Evolutionary conservation across 2,329 filamentous ascomycete genomes (phyloP), one percentile per base, ranked within the genome.

Genomic region (Penicillium sp.): DNA sequence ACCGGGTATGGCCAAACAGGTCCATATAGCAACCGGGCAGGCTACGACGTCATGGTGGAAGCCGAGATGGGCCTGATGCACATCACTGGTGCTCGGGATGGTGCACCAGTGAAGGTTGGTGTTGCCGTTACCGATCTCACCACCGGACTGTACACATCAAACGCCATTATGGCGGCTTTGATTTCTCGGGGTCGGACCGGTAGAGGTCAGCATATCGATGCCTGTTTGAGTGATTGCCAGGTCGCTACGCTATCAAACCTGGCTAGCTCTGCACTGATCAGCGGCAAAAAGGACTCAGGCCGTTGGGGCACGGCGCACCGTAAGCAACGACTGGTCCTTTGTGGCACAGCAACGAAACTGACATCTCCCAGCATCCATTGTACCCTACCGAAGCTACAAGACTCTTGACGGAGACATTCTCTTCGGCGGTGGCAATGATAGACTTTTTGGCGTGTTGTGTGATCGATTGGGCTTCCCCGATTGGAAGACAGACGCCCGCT

Each of bases 21-120:
- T 0, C 94, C 94, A 0, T 96, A 96, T 73, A 85, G 87, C 6
- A 84, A 86, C 60, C 83, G 94, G 13, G 91, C 94, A 3, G 94
- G 94, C 4, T 99, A 99, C 79, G 94, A 99, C 74, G 94, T 99
- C 63, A 99, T 99, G 93, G 93, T 99, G 10, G 94, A 99, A 78
- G 94, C 94, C 56, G 94, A 97, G 71, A 92, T 99, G 76, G 94
- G 94, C 0, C 77, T 99, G 53, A 99, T 99, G 94, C 94, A 99
- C 75, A 97, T 99, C 65, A 99, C 94, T 0, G 94, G 94, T 30
- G 83, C 84, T 57, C 83, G 92, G 52, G 89, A 96, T 65, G 91
- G 93, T 0, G 88, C 91, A 1, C 94, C 94, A 0, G 94, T 97
- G 36, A 99, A 99, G 76, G 94, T 99, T 2, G 94, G 94, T 16